These are phyloP conservation scores for Rosa multiflora DNA, from an alignment of 306 rosid genomes.

Conservation along the genomic window DNA sequence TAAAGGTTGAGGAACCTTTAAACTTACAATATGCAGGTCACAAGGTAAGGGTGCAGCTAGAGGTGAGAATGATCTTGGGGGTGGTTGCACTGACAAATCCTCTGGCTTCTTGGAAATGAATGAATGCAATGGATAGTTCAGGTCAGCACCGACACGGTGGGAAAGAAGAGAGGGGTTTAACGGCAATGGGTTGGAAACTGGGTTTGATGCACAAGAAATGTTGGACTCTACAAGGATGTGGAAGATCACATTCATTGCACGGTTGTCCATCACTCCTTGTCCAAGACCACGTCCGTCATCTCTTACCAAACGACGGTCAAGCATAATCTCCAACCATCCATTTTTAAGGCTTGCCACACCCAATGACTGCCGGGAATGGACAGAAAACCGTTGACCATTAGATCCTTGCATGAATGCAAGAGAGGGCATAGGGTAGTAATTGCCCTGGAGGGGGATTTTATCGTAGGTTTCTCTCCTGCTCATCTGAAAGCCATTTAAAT, in stretches of 20 bases:
- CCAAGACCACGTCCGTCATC: constrained; percentile 98
- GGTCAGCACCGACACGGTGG: constrained; percentile 59
- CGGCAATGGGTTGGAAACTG: constrained; percentile 52
- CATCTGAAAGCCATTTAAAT: constrained; percentile 95
- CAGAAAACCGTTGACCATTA: constrained; percentile 80
- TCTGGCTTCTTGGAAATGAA: constrained; percentile 74
- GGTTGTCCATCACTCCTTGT: constrained; percentile 97
- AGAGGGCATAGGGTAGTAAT: constrained; percentile 94
- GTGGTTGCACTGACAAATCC: constrained; percentile 54
- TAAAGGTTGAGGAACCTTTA: constrained; percentile 80
- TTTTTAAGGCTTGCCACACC: constrained; percentile 89
- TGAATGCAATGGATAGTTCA: constrained; percentile 86
- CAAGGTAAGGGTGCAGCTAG: constrained; percentile 78
- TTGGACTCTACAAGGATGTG: constrained; percentile 73
- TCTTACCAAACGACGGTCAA: constrained; percentile 82
- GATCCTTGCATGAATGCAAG: constrained; percentile 85
- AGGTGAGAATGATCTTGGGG: constrained; percentile 75
- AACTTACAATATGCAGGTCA: constrained; percentile 89
- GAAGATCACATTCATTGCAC: constrained; percentile 75
- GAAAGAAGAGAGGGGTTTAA: constrained; percentile 85
- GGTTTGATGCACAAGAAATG: constrained; percentile 52
- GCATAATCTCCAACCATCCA: constrained; percentile 98
- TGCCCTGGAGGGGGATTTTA: constrained; percentile 95
- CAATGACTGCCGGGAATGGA: constrained; percentile 83
- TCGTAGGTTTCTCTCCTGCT: constrained; percentile 91